Evolutionary conservation across 2,329 filamentous ascomycete species (phyloP).

Genomic region (Seiridium cupressi): DNA sequence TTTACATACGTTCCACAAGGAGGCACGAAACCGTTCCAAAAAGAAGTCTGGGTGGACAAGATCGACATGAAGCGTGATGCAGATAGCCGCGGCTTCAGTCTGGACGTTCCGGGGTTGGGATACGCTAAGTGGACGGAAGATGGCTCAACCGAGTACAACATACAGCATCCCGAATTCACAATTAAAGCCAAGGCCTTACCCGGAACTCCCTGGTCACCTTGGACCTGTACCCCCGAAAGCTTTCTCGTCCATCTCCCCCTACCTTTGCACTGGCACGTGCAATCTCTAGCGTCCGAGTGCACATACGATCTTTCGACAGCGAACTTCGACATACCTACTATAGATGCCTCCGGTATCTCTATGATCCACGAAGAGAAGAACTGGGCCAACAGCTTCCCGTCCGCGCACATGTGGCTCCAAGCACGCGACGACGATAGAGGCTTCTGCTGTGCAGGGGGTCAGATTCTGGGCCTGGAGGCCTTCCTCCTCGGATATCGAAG

Average conservation of each 20-base stretch:
- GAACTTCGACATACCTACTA: background rate
- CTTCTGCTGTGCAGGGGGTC: background rate
- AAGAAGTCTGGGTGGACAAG: background rate
- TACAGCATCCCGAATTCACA: background rate
- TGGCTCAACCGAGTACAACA: background rate
- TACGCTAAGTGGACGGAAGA: background rate
- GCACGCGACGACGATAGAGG: background rate
- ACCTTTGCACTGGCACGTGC: background rate
- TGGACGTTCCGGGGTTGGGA: background rate
- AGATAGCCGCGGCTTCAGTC: background rate
- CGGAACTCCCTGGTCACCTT: background rate
- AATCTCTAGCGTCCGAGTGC: background rate
- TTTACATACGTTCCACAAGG: background rate
- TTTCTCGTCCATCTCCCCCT: background rate
- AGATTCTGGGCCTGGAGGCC: background rate
- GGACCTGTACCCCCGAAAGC: background rate
- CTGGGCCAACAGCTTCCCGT: background rate
- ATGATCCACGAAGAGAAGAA: background rate
- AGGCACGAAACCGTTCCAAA: background rate
- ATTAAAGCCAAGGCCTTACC: background rate
- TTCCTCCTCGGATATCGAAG: background rate
- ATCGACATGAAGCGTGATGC: background rate
- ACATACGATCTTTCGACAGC: background rate
- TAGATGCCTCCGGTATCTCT: background rate
- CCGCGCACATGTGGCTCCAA: background rate